Percentiles rank a stretch among this genome's conserved stretches.
phyloP scores from a whole-genome alignment of 2,329 filamentous ascomycete species.

The Triangularia setosa region DNA sequence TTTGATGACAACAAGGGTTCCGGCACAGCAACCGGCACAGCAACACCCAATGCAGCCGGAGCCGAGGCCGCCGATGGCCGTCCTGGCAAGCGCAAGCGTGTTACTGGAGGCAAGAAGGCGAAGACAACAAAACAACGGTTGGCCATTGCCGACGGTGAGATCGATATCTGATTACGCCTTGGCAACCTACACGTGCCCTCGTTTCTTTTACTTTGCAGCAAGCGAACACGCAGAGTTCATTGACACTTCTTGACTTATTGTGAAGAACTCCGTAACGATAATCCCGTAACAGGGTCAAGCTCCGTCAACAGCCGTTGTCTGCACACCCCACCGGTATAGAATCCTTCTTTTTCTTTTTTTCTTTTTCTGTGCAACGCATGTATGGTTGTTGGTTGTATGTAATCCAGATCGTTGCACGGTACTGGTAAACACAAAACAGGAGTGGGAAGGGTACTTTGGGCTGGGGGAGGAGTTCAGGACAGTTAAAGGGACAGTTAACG shows the following conservation, averaged over 20 bases:
- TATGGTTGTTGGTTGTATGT: neutral
- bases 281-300: neutral
- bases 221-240: neutral
- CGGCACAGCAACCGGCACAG: conserved; percentile 81
- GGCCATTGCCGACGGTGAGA: conserved; percentile 61
- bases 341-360: neutral
- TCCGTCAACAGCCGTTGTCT: too few relatives aligned
- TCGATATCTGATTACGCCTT: conserved; percentile 30
- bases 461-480: neutral
- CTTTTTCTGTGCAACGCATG: neutral
- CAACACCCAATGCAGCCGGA: conserved; percentile 68
- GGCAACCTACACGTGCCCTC: neutral
- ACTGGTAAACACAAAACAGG: neutral
- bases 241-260: neutral
- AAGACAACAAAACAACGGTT: conserved; percentile 67
- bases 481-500: neutral
- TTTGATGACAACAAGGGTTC: conserved; percentile 85
- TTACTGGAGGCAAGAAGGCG: conserved; percentile 56
- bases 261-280: neutral
- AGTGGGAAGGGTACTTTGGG: neutral
- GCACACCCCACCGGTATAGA: neutral
- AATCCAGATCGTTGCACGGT: neutral
- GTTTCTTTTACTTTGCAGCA: neutral
- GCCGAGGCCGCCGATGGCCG: conserved; percentile 48
- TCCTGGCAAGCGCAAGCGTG: conserved; percentile 51